Base-by-base conservation (phyloP, 495 filamentous ascomycete genomes). In the Hypoxylon crocopeplum region DNA sequence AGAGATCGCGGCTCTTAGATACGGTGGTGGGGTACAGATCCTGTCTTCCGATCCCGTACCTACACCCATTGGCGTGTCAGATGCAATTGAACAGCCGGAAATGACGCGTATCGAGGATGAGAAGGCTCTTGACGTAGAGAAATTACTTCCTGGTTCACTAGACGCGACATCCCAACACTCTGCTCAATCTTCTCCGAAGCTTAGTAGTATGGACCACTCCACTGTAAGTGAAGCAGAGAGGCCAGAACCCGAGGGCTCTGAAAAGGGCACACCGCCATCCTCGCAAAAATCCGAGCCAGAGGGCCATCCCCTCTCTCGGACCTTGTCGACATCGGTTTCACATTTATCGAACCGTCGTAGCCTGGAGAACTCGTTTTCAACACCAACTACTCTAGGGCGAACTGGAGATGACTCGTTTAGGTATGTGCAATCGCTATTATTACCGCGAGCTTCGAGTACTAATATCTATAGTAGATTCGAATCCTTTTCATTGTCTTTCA, bases 1-100 rank as follows among this genome's bases (percentile, higher is more conserved):
- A 66, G 91, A 96, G 72, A 82, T 95, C 21, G 78, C 84, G 10
- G 82, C 80, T 21, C 81, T 86, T 16, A 75, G 76, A 53, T 82
- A 79, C 59, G 83, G 82, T 54, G 66, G 66, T 39, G 77, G 78
- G 48, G 77, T 81, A 64, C 79, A 81, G 55, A 79, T 84, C 25
- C 68, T 77, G 45, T 72, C 75, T 16, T 77, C 77, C 63, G 76
- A 82, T 64, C 71, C 79, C 42, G 68, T 72, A 61, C 66, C 74
- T 41, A 15, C 52, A 33, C 48, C 59, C 11, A 63, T 66, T 37
- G 40, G 54, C 29, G 50, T 61, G 47, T 52, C 58, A 25, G 51
- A 57, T 12, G 25, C 39, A 17, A 19, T 52, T 19, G 62, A 37
- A 19, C 39, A 55, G 11, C 45, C 32, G 20, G 45, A 37, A 17